Conservation (phyloP, 768 basidiomycete genomes). For the Kwoniella sp. region DNA sequence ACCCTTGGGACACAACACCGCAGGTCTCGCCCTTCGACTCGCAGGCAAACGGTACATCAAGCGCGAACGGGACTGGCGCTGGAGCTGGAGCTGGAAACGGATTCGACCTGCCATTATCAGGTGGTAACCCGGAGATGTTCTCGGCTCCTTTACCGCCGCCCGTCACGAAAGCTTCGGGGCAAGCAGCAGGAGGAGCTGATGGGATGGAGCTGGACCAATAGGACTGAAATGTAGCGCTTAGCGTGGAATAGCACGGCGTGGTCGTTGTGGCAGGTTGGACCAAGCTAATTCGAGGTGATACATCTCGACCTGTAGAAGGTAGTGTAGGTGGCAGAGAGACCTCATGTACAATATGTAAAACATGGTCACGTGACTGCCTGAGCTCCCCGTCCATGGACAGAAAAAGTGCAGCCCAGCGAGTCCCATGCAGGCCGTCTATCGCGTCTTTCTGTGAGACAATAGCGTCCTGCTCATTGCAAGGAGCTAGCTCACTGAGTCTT, state of each 20-base stretch:
- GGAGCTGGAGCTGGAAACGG: constrained; percentile 3
- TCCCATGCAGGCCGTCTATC: too few species aligned
- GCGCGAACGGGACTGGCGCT: background rate
- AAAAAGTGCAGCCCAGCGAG: too few species aligned
- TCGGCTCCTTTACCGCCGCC: constrained; percentile 24
- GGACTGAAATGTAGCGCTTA: constrained; percentile 1
- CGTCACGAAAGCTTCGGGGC: constrained; percentile 13
- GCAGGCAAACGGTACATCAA: constrained; percentile 3
- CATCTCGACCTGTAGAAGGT: background rate
- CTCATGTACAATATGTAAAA: background rate
- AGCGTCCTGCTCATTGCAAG: too few species aligned
- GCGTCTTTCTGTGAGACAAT: too few species aligned
- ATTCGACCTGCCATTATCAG: constrained; percentile 12
- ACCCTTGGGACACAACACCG: constrained; percentile 43
- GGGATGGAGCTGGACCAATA: constrained; percentile 15
- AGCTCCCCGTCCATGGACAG: too few species aligned
- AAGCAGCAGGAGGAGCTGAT: background rate
- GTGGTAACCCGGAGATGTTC: constrained; percentile 23
- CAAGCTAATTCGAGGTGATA: background rate
- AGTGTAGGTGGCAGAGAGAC: background rate
- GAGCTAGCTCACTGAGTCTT: too few species aligned
- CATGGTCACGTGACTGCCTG: too few species aligned
- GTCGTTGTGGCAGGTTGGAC: too few species aligned
- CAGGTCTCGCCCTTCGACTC: constrained; percentile 20
- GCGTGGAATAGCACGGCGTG: too few species aligned